Base-by-base conservation (phyloP, 148 eudicot species). In the Amaranthus cruentus region DNA sequence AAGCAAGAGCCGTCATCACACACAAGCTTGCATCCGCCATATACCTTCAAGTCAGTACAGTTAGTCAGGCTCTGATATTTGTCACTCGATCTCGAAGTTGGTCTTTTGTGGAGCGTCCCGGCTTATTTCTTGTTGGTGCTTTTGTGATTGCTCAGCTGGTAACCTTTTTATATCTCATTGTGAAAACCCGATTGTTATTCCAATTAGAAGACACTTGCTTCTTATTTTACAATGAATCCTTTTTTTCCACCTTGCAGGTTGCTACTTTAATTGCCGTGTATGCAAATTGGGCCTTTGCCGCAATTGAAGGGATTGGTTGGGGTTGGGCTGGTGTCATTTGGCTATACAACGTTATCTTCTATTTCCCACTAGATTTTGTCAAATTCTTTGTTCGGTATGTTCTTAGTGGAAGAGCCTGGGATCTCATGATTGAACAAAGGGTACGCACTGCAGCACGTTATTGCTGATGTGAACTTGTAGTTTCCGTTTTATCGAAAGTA, bases 281-380 rank as follows among this genome's bases (percentile, higher is more conserved):
- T 83, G 99, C 99, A 68, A 89, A 77, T 73, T 92, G 97, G 96
- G 80, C 82, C 67, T 95, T 95, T 77, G 97, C 99, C 70, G 96
- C 96, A 43, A 87, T 95, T 63, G 91, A 92, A 81, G 99, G 99
- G 44, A 95, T 95, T 18, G 99, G 99, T n/a, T 95, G 99, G 99
- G 94, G 97, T 65, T 95, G 99, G 99, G 99, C 99, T 8, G 99
- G 99, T 10, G 96, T 95, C 53, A 88, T 95, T 55, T 95, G 99
- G 99, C 87, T 95, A 5, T 95, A 92, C 72, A 95, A 92, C 62
- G 57, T 90, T 70, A 70, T 95, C 15, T 82, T 76, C 73, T 95
- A 95, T 78, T 75, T 95, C 73, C 97, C 99, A 2, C 99, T 95
- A 18, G 99, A 95, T 83, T 58, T 92, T 47, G 85, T 95, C 59